phyloP scores from a whole-genome alignment of 768 basidiomycete species.

The Lactifluus volemus region DNA sequence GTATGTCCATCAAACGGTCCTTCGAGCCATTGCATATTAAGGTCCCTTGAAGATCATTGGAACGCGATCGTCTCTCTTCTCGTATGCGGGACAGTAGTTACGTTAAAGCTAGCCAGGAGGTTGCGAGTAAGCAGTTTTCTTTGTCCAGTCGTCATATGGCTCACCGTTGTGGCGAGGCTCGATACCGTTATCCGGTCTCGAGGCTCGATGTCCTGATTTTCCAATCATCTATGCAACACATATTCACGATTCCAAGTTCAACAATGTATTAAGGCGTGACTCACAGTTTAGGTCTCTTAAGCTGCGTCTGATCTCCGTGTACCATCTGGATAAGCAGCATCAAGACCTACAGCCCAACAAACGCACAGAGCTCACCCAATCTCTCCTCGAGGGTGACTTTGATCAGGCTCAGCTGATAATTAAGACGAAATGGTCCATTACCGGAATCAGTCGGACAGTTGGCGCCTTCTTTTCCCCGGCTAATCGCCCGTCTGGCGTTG shows the following conservation, averaged over 20 bases:
- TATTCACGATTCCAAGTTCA: neutral
- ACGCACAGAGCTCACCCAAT: neutral
- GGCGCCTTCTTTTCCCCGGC: neutral
- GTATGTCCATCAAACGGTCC: neutral
- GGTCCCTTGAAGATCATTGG: neutral
- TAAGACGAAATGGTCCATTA: neutral
- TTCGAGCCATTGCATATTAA: neutral
- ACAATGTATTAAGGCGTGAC: neutral
- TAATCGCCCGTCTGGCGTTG: neutral
- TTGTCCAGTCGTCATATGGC: neutral
- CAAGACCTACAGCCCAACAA: neutral
- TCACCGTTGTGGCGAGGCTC: neutral
- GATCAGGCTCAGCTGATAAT: neutral
- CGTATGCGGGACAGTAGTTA: neutral
- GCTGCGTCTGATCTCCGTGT: neutral
- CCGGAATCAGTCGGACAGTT: neutral
- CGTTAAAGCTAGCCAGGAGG: no score
- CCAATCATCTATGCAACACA: neutral
- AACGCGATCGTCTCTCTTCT: neutral
- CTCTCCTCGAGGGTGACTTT: neutral
- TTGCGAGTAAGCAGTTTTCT: neutral
- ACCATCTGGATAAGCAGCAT: neutral
- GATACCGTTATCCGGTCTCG: neutral
- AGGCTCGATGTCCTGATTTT: neutral
- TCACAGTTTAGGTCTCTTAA: neutral